Evolutionary conservation across 139 green algal species (phyloP).

Genomic region (Picochlorum costavermella): DNA sequence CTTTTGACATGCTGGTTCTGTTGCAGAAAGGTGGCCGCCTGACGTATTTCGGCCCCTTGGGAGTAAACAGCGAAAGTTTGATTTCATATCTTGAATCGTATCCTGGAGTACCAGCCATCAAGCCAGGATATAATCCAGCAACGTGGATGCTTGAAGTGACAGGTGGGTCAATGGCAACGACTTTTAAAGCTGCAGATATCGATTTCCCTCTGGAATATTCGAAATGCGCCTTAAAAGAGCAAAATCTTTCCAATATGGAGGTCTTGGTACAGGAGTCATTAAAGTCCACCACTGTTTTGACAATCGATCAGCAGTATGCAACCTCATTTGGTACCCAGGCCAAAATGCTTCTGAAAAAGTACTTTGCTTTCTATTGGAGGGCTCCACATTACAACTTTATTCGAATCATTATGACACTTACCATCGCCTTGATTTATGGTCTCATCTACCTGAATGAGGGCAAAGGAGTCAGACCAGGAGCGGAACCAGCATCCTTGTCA

Average conservation of each 20-base stretch:
- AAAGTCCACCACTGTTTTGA: conserved; percentile 17
- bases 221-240: conserved; percentile 20
- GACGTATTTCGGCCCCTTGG: conserved; percentile 79
- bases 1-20: conserved; percentile 59
- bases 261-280: conserved; percentile 14
- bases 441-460: conserved; percentile 34
- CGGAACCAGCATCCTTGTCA: conserved; percentile 3
- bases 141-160: conserved; percentile 50
- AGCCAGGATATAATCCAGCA: conserved; percentile 34
- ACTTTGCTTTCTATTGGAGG: conserved; percentile 34
- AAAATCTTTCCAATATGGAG: conserved; percentile 21
- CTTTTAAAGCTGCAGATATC: conserved; percentile 12
- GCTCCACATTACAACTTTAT: conserved; percentile 34
- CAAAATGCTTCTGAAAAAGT: conserved; percentile 21
- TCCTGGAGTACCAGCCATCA: conserved; percentile 38
- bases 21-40: conserved; percentile 23
- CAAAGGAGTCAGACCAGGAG: background rate
- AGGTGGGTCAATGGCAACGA: conserved; percentile 31
- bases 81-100: conserved; percentile 52
- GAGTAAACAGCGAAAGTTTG: conserved; percentile 41
- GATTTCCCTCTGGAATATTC: conserved; percentile 40
- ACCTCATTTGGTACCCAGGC: conserved; percentile 11
- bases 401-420: conserved; percentile 30
- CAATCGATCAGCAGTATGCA: conserved; percentile 23
- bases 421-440: conserved; percentile 32